Base-by-base conservation (phyloP, 805 yeast genomes). In the Torulaspora franciscae region DNA sequence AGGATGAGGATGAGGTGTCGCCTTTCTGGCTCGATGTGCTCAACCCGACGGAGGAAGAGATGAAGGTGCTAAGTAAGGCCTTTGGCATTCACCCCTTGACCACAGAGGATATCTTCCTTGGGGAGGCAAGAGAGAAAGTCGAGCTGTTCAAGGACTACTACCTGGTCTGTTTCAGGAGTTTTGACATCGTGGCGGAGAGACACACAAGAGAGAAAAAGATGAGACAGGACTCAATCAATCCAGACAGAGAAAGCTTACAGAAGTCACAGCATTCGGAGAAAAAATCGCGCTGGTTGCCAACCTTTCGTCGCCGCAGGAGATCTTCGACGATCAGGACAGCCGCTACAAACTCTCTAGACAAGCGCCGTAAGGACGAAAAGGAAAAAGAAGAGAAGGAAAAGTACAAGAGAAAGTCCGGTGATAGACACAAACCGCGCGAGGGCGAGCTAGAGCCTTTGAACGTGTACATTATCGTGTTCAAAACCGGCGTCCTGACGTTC, bases 71-170 rank as follows among this genome's bases (percentile, higher is more conserved):
- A 10, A 79, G 95, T 23, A 88, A 88, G 57, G 81, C 97, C 0
- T 91, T 91, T 68, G 95, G 95, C 1, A 87, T 91, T 45, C 99
- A 91, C 65, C 99, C 99, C 0, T 75, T 91, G 56, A 91, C 99
- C 0, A 86, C 97, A 0, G 99, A 91, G 62, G 99, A 91, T 67
- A 90, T 91, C 38, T 84, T 85, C 48, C 67, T 90, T 25, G 96
- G 96, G 1, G 99, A 91, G 61, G 85, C 95, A 0, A 78, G 98
- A 52, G 99, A 91, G 64, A 91, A 91, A 61, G 96, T 91, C 15
- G 99, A 91, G 66, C 66, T 93, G 27, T 91, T 91, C 69, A 83
- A 85, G 58, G 85, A 85, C 51, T 91, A 91, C 65, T 93, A 91
- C 64, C 80, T 91, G 55, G 85, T 93, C 25, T 89, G 98, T 70